A percentile compares a stretch with the other conserved stretches of the same genome.
Evolutionary conservation across 176 grass and related monocot species (phyloP).

Genomic region (Melocanna baccifera): DNA sequence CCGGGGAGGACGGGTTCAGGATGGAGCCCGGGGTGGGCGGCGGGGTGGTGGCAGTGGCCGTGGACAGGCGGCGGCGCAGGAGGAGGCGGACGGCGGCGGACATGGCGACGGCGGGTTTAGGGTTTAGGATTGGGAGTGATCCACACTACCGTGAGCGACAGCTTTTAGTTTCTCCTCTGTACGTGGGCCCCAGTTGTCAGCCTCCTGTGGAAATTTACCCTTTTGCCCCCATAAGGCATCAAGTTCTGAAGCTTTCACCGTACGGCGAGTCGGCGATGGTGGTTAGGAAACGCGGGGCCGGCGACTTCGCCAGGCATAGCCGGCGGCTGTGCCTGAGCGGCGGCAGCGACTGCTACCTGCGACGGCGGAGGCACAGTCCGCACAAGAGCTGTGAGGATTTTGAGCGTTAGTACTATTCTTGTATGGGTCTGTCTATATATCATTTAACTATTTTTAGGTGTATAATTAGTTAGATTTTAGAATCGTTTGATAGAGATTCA

Average conservation of each 20-base stretch:
- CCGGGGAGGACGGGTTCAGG: conserved; percentile 61
- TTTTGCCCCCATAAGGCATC: neutral
- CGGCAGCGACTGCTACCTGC: neutral
- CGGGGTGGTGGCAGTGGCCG: conserved; percentile 29
- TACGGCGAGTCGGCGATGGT: neutral
- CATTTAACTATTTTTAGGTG: no score
- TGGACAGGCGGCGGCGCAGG: conserved; percentile 39
- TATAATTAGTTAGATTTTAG: no score
- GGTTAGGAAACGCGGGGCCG: neutral
- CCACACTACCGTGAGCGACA: neutral
- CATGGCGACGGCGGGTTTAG: conserved; percentile 45
- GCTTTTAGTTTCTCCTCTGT: neutral
- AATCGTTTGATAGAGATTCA: no score
- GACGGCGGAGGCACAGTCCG: neutral
- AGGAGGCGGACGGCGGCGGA: conserved; percentile 45
- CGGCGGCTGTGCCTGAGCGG: neutral
- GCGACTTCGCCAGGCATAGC: neutral
- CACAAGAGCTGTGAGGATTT: neutral
- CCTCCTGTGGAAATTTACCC: neutral
- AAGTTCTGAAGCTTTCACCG: neutral
- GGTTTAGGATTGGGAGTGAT: conserved; percentile 16
- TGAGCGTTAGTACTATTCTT: no score
- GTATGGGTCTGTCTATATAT: no score
- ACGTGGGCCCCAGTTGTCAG: neutral
- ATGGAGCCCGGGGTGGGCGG: conserved; percentile 49